A percentile compares a stretch with the other conserved stretches of the same genome.
Evolutionary conservation across 1,139 yeast genomes (phyloP).

Genomic region (Insectozyma bohioensis): DNA sequence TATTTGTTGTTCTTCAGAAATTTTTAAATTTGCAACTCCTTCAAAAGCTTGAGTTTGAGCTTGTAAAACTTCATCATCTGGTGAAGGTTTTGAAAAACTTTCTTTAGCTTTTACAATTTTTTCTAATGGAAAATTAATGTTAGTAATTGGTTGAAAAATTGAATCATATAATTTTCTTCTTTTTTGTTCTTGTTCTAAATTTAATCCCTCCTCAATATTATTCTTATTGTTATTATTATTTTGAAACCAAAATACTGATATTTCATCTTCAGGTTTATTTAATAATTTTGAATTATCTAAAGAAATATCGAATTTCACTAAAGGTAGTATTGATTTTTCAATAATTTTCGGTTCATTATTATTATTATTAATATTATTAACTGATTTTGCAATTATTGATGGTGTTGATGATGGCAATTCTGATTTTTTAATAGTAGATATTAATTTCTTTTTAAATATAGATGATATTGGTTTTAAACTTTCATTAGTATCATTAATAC

Average conservation of each 20-base stretch:
- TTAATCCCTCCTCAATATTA: too few species aligned
- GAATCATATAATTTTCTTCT: constrained; percentile 22
- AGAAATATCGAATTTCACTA: constrained; percentile 15
- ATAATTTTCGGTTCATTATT: background rate
- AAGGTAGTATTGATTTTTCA: constrained; percentile 3
- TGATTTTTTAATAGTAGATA: background rate
- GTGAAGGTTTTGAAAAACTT: constrained; percentile 73
- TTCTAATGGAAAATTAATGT: constrained; percentile 41
- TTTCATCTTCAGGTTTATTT: constrained; percentile 16
- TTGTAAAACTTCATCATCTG: constrained; percentile 69
- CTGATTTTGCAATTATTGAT: background rate
- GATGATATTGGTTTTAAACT: constrained; percentile 4
- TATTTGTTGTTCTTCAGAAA: constrained; percentile 15
- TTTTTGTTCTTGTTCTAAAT: constrained; percentile 18
- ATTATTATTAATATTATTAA: background rate
- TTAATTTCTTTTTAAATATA: constrained; percentile 5
- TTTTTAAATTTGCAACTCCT: constrained; percentile 32
- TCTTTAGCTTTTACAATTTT: constrained; percentile 44
- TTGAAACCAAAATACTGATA: constrained; percentile 21
- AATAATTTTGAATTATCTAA: constrained; percentile 23
- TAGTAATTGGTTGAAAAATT: constrained; percentile 39
- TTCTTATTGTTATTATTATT: constrained; percentile 4
- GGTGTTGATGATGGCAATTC: background rate
- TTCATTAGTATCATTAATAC: background rate
- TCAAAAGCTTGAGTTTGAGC: constrained; percentile 61